Percentiles rank a stretch among this genome's conserved stretches.
phyloP scores from a whole-genome alignment of 2,329 filamentous ascomycete species.

The Fusarium pseudonygamai region DNA sequence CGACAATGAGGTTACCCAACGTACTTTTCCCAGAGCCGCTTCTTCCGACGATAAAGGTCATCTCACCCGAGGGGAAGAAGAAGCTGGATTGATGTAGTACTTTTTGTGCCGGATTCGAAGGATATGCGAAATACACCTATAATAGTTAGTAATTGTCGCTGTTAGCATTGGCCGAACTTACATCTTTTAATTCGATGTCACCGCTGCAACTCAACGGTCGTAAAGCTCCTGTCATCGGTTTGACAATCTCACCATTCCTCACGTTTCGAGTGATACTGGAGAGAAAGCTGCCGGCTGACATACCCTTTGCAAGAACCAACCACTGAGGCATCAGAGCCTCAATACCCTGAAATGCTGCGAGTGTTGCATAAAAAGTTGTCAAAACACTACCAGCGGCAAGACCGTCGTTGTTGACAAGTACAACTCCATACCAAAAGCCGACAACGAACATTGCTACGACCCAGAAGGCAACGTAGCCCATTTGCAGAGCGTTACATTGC shows the following conservation, averaged over 20 bases:
- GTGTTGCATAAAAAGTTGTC: conserved; percentile 85
- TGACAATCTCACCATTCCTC: not conserved
- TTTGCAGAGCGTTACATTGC: conserved; percentile 74
- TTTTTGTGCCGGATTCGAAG: conserved; percentile 68
- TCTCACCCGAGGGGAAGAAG: conserved; percentile 75
- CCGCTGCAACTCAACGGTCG: conserved; percentile 64
- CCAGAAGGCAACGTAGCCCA: conserved; percentile 77
- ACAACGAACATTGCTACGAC: conserved; percentile 83
- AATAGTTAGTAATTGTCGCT: not conserved
- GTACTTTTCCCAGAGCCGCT: conserved; percentile 96
- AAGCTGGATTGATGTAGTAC: conserved; percentile 72
- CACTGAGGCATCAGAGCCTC: conserved; percentile 80
- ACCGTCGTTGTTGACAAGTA: conserved; percentile 69
- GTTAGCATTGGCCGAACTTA: not conserved
- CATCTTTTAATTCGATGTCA: conserved; percentile 57
- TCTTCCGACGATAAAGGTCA: conserved; percentile 83
- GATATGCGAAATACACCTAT: conserved; percentile 85
- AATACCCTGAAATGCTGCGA: conserved; percentile 79
- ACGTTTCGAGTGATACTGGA: conserved; percentile 54
- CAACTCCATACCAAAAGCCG: conserved; percentile 88
- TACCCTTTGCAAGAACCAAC: conserved; percentile 81
- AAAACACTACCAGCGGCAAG: conserved; percentile 73
- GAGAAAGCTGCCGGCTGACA: conserved; percentile 74
- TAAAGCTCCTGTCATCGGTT: conserved; percentile 4
- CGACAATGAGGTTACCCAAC: conserved; percentile 79